phyloP scores from a whole-genome alignment of 495 filamentous ascomycete species.

The Hyaloscypha finlandica region DNA sequence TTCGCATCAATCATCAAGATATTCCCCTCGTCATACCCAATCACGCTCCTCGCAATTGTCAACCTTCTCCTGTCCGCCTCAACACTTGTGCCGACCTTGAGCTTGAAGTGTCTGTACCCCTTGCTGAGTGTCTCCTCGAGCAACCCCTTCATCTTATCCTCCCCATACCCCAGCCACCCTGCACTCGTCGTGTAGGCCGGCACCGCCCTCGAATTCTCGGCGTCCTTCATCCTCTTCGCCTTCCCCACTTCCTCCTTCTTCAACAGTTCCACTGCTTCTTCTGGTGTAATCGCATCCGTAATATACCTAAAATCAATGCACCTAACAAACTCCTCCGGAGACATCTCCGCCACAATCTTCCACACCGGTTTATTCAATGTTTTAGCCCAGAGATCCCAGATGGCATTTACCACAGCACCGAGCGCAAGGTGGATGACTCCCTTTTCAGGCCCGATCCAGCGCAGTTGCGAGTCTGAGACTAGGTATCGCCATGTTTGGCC shows the following conservation, averaged over 20 bases:
- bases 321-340: slow-evolving; percentile 77
- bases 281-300: slow-evolving; percentile 86
- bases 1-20: slow-evolving; percentile 95
- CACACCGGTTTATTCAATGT: slow-evolving; percentile 83
- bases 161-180: slow-evolving; percentile 91
- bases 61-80: slow-evolving; percentile 71
- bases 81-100: slow-evolving; percentile 79
- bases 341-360: slow-evolving; percentile 88
- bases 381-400: slow-evolving; percentile 97
- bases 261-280: slow-evolving; percentile 76
- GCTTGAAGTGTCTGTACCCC: slow-evolving; percentile 88
- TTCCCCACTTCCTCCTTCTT: slow-evolving; percentile 63
- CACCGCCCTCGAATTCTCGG: slow-evolving; percentile 69
- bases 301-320: slow-evolving; percentile 96
- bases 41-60: slow-evolving; percentile 73
- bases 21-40: slow-evolving; percentile 85
- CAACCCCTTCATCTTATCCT: slow-evolving; percentile 77
- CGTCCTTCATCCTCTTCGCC: slow-evolving; percentile 66
- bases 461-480: slow-evolving; percentile 84
- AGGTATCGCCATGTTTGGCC: slow-evolving; percentile 89
- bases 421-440: slow-evolving; percentile 93
- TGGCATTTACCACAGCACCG: slow-evolving; percentile 85
- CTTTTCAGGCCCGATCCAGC: slow-evolving; percentile 96
- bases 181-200: slow-evolving; percentile 91
- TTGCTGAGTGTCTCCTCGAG: slow-evolving; percentile 69